Base-by-base conservation (phyloP, 2,329 filamentous ascomycete species). In the Aspergillus hortae region DNA sequence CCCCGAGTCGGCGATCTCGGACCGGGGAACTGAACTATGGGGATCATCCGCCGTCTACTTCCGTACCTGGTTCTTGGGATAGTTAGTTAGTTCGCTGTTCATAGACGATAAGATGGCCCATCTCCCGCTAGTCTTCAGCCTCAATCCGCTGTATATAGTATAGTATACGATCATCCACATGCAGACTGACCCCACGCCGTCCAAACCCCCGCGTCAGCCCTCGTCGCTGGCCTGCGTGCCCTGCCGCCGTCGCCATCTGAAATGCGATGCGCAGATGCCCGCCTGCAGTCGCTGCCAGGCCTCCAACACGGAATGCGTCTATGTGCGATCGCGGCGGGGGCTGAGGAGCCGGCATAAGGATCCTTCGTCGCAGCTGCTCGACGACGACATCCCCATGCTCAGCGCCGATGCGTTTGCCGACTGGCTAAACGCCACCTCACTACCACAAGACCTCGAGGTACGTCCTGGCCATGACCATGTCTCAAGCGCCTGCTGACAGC, bases 251-350 rank as follows among this genome's bases (percentile, higher is more conserved):
- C 70, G 66, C 47, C 72, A 70, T 64, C 68, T 76, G 32, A 76
- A 74, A 64, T 78, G 74, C 53, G 75, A 76, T 58, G 75, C 71
- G 45, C 68, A 65, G 35, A 67, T 70, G 56, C 74, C 75, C 11
- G 61, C 63, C 14, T 77, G 74, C 52, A 65, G 62, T 53, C 71
- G 74, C 23, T 77, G 75, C 58, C 59, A 62, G 35, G 60, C 64
- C 17, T 70, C 74, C 47, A 66, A 68, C 41, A 74, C 72, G 44
- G 67, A 74, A 33, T 79, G 76, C 52, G 73, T 70, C 51, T 78
- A 78, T 57, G 69, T 76, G 17, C 74, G 77, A 51, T 78, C 76
- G 9, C 66, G 74, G 48, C 68, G 76, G 54, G 76, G 76, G 4
- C 19, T 61, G 25, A 57, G 60, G 12, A 56, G 49, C 4, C 49